Conservation (phyloP, 2,329 filamentous ascomycete genomes). For the Aspergillus pseudotamarii region DNA sequence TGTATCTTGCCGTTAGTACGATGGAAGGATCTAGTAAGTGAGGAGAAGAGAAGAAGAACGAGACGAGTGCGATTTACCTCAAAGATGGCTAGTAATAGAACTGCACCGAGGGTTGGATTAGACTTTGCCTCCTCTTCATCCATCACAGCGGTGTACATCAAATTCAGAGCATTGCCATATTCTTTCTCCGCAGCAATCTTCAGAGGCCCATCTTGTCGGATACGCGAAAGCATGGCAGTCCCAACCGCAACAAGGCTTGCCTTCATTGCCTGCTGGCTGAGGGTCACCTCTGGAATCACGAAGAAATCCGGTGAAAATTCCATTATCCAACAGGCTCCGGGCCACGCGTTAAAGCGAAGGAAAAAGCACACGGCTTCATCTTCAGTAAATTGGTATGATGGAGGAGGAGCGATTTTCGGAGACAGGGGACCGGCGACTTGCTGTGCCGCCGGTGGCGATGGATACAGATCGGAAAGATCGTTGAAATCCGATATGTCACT, state of each 20-base stretch:
- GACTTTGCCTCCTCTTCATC: conserved; percentile 38
- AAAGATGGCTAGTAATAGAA: conserved; percentile 63
- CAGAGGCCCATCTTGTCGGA: conserved; percentile 52
- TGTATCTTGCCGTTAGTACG: conserved; percentile 19
- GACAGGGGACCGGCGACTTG: conserved; percentile 9
- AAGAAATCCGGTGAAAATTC: conserved; percentile 28
- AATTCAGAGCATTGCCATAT: conserved; percentile 58
- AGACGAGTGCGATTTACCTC: conserved; percentile 51
- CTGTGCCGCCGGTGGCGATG: conserved; percentile 19
- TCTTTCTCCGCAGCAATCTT: conserved; percentile 53
- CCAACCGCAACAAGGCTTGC: conserved; percentile 61
- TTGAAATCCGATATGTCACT: conserved; percentile 23
- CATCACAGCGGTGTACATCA: conserved; percentile 38
- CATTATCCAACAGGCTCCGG: conserved; percentile 29
- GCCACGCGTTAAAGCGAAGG: conserved; percentile 37
- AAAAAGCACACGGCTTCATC: conserved; percentile 42
- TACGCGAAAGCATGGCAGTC: conserved; percentile 60
- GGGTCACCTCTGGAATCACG: conserved; percentile 18
- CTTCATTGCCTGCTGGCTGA: conserved; percentile 36
- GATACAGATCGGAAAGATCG: conserved; percentile 18
- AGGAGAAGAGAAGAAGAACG: neutral
- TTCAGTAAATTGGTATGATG: conserved; percentile 27
- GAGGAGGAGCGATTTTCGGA: conserved; percentile 26
- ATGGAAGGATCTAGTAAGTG: neutral
- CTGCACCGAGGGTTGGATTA: conserved; percentile 53